Evolutionary conservation across 108 stramenopile species (phyloP), one percentile per base, ranked within the genome.

Genomic region (Ochromonas danica): DNA sequence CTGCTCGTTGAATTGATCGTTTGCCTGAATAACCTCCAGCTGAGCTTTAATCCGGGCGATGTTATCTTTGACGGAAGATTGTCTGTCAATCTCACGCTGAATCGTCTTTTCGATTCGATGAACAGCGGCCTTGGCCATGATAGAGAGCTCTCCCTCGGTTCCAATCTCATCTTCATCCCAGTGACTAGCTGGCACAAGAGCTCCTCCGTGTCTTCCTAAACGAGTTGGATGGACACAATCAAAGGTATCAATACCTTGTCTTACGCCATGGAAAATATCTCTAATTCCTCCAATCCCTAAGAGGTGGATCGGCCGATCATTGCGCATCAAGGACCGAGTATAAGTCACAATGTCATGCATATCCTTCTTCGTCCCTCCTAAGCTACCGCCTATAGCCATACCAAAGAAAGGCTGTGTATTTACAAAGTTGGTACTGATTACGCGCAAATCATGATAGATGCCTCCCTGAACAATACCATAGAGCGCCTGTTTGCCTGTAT

Each of bases 191-290:
- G 45, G 65, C 27, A 83, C 84, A n/a, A 85, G 75, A 31, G 84
- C 84, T 39, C 78, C 62, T 6, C 81, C 79, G 71, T 85, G 84
- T 0, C 84, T 79, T 22, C 82, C 84, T 36, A 85, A 61, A 38
- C 84, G 40, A 70, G 84, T 83, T 10, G 84, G 84, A 45, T 85
- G 84, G 57, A 85, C 84, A 72, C 84, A 85, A 75, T 85, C 84
- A 28, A 85, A 85, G 28, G 84, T 84, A 71, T 84, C 84, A 31
- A 83, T 82, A 0, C 78, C 78, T 61, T 35, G 22, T 30, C 84
- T 82, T 43, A 86, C 86, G 61, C 86, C 86, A 39, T 85, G 70
- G n/a, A 86, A 86, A 10, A 86, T 85, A 35, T 86, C 86, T 10
- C 63, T 39, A 43, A 86, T 41, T 14, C 84, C 82, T 0, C 86